A percentile compares a stretch with the other conserved stretches of the same genome.
Conservation (phyloP, 768 basidiomycete species). For the Galerina sulciceps region DNA sequence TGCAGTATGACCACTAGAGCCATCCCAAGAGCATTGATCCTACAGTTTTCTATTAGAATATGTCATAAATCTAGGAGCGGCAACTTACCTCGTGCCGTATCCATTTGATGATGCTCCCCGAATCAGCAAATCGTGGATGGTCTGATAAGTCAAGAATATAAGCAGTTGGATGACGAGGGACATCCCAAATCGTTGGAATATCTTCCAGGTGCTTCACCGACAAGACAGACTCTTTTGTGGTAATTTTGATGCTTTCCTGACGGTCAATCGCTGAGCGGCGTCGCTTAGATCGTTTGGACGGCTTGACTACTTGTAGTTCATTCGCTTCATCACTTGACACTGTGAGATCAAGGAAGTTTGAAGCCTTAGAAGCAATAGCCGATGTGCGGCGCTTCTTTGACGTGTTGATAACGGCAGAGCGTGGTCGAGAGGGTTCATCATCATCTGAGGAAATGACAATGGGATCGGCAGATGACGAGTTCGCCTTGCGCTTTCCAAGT, state of each 20-base stretch:
- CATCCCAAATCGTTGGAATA: background rate
- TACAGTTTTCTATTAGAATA: background rate
- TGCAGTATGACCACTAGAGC: background rate
- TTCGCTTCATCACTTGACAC: no score
- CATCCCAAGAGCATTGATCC: slow-evolving; percentile 2
- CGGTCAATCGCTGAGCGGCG: background rate
- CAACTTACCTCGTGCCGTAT: slow-evolving; percentile 5
- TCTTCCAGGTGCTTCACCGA: background rate
- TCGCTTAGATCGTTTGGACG: no score
- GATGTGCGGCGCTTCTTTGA: no score
- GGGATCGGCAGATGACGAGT: background rate
- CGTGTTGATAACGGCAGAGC: no score
- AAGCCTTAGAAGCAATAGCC: no score
- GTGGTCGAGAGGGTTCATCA: no score
- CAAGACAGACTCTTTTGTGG: background rate
- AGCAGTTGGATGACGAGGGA: background rate
- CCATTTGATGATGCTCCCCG: background rate
- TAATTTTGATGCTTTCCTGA: background rate
- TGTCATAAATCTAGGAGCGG: background rate
- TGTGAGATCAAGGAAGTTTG: no score
- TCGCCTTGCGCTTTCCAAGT: background rate
- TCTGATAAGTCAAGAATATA: background rate
- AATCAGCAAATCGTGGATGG: background rate
- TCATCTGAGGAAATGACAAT: background rate
- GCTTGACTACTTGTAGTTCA: no score